These are phyloP conservation scores for Candida sojae DNA, from an alignment of 1,139 yeast genomes.

Conservation along the genomic window DNA sequence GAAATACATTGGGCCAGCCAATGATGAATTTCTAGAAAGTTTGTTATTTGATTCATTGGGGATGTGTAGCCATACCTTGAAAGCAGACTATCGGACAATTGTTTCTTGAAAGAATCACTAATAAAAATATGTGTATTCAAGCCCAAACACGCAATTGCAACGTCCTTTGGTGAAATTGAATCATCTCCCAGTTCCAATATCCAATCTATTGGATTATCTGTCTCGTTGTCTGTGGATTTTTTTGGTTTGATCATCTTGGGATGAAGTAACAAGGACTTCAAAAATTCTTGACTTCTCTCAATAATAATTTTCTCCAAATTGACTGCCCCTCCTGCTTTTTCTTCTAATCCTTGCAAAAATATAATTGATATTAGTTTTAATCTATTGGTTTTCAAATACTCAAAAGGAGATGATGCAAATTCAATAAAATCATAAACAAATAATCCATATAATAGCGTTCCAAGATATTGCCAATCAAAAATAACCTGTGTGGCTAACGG, in stretches of 20 bases:
- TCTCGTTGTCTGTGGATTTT: constrained; percentile 32
- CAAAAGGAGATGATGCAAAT: constrained; percentile 45
- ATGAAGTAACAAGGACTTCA: constrained; percentile 42
- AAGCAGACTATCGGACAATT: constrained; percentile 6
- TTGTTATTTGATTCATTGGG: constrained; percentile 3
- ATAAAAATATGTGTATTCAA: constrained; percentile 26
- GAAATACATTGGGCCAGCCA: constrained; percentile 27
- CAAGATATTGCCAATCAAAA: constrained; percentile 25
- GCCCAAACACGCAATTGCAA: constrained; percentile 33
- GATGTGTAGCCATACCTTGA: not conserved
- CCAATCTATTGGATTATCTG: constrained; percentile 40
- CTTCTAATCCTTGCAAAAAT: constrained; percentile 10
- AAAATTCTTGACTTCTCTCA: constrained; percentile 13
- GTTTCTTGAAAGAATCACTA: constrained; percentile 4
- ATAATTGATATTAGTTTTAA: constrained; percentile 15
- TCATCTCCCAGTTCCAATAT: constrained; percentile 21
- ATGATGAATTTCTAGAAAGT: constrained; percentile 28
- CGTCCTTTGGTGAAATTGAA: constrained; percentile 31
- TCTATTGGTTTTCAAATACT: constrained; percentile 17
- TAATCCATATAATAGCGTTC: constrained; percentile 59
- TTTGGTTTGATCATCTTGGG: constrained; percentile 43
- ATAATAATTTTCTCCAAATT: constrained; percentile 3
- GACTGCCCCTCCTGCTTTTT: not conserved
- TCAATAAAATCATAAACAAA: constrained; percentile 54
- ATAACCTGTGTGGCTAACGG: constrained; percentile 14